Conservation (phyloP, 2,329 filamentous ascomycete species). For the Ophiostoma perfectum region DNA sequence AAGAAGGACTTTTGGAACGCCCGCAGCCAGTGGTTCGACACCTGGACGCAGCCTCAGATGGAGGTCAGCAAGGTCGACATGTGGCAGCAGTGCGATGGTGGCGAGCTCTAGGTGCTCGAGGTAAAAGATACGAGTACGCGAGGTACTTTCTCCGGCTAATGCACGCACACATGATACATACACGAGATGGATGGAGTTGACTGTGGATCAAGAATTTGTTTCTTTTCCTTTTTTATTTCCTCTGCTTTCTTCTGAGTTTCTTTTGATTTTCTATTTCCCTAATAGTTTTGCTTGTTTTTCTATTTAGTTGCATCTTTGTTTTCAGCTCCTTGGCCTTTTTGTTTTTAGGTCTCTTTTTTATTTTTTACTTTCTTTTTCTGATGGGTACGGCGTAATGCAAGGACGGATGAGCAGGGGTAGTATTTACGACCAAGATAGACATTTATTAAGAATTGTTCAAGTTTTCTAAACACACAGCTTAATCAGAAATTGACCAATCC, state of each 20-base stretch:
- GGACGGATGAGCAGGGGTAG: not conserved
- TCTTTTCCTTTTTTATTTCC: not conserved
- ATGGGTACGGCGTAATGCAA: not conserved
- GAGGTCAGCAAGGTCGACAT: constrained; percentile 65
- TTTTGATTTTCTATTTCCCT: not conserved
- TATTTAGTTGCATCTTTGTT: not conserved
- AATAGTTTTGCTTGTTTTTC: not conserved
- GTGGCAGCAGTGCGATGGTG: constrained; percentile 62
- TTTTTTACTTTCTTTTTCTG: not conserved
- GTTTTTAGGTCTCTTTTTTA: not conserved
- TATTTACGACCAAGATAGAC: not conserved
- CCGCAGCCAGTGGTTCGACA: constrained; percentile 59
- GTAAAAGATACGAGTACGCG: not conserved
- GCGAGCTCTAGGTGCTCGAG: constrained; percentile 41
- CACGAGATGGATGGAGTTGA: too few relatives aligned
- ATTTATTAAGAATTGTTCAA: not conserved
- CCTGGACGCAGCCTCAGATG: constrained; percentile 65
- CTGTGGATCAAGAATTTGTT: not conserved
- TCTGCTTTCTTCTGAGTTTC: not conserved
- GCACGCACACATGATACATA: not conserved
- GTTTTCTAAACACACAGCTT: not conserved
- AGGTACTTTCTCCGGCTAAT: constrained; percentile 5
- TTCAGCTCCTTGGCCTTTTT: constrained; percentile 1
- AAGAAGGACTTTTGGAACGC: constrained; percentile 72
- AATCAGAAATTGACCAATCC: too few relatives aligned